Evolutionary conservation across 2,329 filamentous ascomycete species (phyloP).

Genomic region (Penicillium sp.): DNA sequence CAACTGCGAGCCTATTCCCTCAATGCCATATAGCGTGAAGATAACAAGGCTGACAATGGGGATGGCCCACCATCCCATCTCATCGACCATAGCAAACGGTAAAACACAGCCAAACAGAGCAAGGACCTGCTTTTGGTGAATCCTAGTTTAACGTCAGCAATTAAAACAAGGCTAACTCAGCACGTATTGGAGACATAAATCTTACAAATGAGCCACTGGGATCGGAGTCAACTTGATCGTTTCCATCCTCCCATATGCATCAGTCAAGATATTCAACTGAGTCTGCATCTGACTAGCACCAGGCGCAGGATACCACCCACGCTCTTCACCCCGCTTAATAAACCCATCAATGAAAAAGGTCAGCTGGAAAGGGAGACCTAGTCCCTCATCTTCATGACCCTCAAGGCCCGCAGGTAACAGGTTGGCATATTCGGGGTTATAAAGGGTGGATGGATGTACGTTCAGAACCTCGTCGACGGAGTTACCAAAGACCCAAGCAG

Average conservation of each 20-base stretch:
- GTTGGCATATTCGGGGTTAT: constrained; percentile 50
- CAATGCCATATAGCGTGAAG: constrained; percentile 64
- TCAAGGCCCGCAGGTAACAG: constrained; percentile 51
- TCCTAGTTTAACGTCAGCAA: constrained; percentile 36
- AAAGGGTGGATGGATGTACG: constrained; percentile 29
- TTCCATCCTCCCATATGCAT: constrained; percentile 63
- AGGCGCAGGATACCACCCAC: constrained; percentile 60
- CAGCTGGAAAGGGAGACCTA: constrained; percentile 60
- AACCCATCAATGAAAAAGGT: constrained; percentile 60
- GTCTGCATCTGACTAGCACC: constrained; percentile 57
- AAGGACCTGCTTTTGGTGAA: constrained; percentile 63
- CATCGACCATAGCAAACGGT: constrained; percentile 62
- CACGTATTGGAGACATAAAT: not conserved
- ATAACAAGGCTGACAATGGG: constrained; percentile 58
- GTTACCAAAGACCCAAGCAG: constrained; percentile 36
- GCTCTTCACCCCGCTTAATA: constrained; percentile 54
- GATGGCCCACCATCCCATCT: constrained; percentile 62
- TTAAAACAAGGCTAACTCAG: not conserved
- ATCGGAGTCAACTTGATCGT: constrained; percentile 64
- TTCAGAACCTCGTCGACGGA: constrained; percentile 30
- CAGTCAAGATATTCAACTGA: constrained; percentile 56
- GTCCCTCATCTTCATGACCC: constrained; percentile 57
- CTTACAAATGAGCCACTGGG: constrained; percentile 59
- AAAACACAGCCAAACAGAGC: constrained; percentile 60
- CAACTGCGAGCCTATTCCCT: constrained; percentile 61